Percentiles rank a stretch among this genome's conserved stretches.
Evolutionary conservation across 257 asterid genomes (phyloP).

Genomic region (Plantago major): DNA sequence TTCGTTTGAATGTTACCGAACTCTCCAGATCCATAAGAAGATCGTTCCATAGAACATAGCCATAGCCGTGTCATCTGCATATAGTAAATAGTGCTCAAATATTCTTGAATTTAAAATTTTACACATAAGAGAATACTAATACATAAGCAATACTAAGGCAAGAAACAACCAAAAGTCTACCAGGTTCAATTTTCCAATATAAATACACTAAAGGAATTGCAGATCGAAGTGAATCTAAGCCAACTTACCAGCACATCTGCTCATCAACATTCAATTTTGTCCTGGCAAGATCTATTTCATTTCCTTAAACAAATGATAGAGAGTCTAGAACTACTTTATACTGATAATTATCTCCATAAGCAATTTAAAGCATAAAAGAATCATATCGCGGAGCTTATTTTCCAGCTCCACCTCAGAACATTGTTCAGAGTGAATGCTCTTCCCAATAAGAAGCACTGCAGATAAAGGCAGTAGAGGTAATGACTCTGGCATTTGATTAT

Average conservation of each 20-base stretch:
- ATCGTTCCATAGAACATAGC: too few species aligned
- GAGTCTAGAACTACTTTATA: slow-evolving; percentile 18
- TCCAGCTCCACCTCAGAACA: slow-evolving; percentile 89
- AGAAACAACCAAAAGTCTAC: too few species aligned
- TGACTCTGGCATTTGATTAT: too few species aligned
- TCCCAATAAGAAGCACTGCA: slow-evolving; percentile 83
- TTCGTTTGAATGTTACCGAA: too few species aligned
- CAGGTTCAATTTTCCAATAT: neutral
- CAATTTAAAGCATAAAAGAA: slow-evolving; percentile 23
- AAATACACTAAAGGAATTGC: slow-evolving; percentile 11
- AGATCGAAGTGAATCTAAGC: slow-evolving; percentile 21
- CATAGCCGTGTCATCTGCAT: too few species aligned
- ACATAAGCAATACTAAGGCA: too few species aligned
- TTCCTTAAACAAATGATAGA: slow-evolving; percentile 51
- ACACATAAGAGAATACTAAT: too few species aligned
- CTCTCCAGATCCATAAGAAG: too few species aligned
- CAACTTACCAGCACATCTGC: too few species aligned
- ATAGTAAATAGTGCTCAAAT: too few species aligned
- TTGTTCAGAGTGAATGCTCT: slow-evolving; percentile 71
- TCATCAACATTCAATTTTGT: slow-evolving; percentile 76
- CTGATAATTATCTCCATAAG: slow-evolving; percentile 11
- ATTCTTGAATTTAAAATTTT: too few species aligned
- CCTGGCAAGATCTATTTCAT: slow-evolving; percentile 75
- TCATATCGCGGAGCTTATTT: slow-evolving; percentile 67
- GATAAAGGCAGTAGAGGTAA: slow-evolving; percentile 76